Percentiles rank a stretch among this genome's conserved stretches.
Evolutionary conservation across 1,139 yeast genomes (phyloP).

Genomic region (Blastobotrys malaysiensis): DNA sequence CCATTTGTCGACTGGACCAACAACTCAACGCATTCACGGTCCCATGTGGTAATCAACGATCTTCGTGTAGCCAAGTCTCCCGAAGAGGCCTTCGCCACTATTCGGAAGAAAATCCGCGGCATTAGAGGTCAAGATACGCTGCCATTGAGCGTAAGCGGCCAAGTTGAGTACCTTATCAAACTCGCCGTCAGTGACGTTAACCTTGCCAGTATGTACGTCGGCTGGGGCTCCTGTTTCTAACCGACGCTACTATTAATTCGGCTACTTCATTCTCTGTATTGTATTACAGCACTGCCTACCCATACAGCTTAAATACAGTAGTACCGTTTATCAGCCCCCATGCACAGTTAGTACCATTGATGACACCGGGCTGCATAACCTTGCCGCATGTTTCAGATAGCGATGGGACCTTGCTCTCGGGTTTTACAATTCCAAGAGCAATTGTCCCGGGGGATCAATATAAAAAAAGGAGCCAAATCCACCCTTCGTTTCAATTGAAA

Average conservation of each 20-base stretch:
- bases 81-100: slow-evolving; percentile 64
- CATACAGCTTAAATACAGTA: too few species aligned
- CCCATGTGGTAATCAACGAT: slow-evolving; percentile 21
- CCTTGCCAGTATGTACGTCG: slow-evolving; percentile 82
- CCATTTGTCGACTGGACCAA: slow-evolving; percentile 53
- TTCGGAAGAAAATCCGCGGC: slow-evolving; percentile 80
- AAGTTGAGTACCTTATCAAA: slow-evolving; percentile 82
- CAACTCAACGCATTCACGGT: slow-evolving; percentile 15
- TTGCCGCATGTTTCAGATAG: not conserved
- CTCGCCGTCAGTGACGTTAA: slow-evolving; percentile 72
- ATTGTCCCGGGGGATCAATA: not conserved
- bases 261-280: not conserved
- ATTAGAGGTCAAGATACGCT: slow-evolving; percentile 75
- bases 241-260: not conserved
- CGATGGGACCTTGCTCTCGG: not conserved
- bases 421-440: not conserved
- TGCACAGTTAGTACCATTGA: not conserved
- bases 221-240: slow-evolving; percentile 82
- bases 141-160: slow-evolving; percentile 87
- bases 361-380: not conserved
- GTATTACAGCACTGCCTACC: not conserved
- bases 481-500: not conserved
- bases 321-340: not conserved
- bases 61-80: slow-evolving; percentile 39
- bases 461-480: not conserved